These are phyloP conservation scores for Nyctanthes arbortristis DNA, from an alignment of 257 asterid genomes.

Conservation along the genomic window DNA sequence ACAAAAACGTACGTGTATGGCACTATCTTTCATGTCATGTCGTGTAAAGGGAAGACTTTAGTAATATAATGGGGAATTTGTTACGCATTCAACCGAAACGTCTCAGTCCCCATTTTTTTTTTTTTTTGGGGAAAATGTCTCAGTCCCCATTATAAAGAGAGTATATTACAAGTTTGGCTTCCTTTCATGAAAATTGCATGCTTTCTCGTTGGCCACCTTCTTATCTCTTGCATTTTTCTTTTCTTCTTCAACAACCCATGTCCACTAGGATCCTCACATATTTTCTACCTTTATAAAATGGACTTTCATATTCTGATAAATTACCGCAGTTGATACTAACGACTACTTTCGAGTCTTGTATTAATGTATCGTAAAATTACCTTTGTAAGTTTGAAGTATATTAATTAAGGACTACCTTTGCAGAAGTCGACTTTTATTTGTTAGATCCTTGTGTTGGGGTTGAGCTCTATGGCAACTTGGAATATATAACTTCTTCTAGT, in stretches of 20 bases:
- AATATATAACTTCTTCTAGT: too few species aligned
- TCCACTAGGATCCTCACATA: neutral
- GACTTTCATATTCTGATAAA: neutral
- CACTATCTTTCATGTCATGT: neutral
- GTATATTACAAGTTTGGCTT: slow-evolving; percentile 4
- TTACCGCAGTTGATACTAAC: neutral
- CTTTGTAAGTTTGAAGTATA: too few species aligned
- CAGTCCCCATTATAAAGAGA: neutral
- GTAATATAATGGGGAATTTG: neutral
- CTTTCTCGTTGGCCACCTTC: slow-evolving; percentile 1
- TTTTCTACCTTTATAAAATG: neutral
- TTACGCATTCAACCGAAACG: neutral
- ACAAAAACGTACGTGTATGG: neutral
- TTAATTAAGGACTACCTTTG: too few species aligned
- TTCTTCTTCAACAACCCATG: neutral
- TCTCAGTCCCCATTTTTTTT: too few species aligned
- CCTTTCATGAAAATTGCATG: slow-evolving; percentile 1
- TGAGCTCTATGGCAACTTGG: too few species aligned
- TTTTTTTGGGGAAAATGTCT: too few species aligned
- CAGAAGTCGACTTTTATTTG: too few species aligned
- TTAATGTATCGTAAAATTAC: too few species aligned
- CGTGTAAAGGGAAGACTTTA: neutral
- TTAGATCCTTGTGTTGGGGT: too few species aligned
- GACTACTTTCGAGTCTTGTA: too few species aligned
- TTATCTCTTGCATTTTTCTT: neutral